A percentile compares a stretch with the other conserved stretches of the same genome.
Evolutionary conservation across 495 filamentous ascomycete species (phyloP).

Genomic region (Melanomma pulvis-pyrius): DNA sequence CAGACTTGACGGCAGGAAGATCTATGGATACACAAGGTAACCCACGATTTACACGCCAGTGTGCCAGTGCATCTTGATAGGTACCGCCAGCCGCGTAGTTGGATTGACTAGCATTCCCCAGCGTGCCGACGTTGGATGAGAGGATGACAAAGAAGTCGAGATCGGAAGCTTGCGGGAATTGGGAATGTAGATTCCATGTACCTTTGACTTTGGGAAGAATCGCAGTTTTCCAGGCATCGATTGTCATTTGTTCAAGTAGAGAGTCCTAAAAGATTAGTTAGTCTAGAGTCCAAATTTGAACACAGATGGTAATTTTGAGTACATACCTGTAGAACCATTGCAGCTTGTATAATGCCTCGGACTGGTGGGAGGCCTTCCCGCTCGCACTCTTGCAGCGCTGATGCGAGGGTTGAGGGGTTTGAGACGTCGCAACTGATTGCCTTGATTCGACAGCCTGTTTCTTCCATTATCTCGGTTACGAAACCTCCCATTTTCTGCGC

Average conservation of each 20-base stretch:
- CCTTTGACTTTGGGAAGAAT: neutral
- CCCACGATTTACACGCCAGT: neutral
- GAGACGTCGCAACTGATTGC: neutral
- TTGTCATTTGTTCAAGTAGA: neutral
- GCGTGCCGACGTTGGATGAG: neutral
- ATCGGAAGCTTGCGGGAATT: neutral
- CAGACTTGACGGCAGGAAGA: neutral
- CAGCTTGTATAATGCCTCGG: neutral
- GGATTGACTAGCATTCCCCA: neutral
- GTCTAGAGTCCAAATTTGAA: no score
- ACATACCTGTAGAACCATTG: neutral
- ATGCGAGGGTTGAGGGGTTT: neutral
- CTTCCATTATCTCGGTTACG: no score
- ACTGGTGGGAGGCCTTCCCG: neutral
- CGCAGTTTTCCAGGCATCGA: neutral
- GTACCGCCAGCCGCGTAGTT: constrained; percentile 1
- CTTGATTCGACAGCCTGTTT: no score
- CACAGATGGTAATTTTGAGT: no score
- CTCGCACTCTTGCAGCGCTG: neutral
- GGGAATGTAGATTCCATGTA: neutral
- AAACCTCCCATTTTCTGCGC: no score
- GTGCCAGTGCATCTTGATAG: neutral
- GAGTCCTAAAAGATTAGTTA: neutral
- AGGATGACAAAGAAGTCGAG: neutral
- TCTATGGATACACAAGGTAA: neutral